Base-by-base conservation (phyloP, 2,329 filamentous ascomycete species). In the Hymenoscyphus albidus region DNA sequence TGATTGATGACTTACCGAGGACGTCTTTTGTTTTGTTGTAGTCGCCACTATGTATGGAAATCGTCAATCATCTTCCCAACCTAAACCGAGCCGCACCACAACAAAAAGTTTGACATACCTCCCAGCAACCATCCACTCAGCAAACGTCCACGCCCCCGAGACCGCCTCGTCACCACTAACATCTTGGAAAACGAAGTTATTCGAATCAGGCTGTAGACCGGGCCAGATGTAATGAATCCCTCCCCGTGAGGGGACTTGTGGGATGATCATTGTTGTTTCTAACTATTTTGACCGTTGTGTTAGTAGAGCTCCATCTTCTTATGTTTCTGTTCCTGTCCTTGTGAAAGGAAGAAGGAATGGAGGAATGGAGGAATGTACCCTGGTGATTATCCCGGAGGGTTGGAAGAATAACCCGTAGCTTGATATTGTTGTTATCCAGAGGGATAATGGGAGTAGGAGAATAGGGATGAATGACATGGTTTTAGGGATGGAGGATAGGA, bases 111-210 rank as follows among this genome's bases (percentile, higher is more conserved):
- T 5, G 12, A 51, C 51, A 58, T 18, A 58, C 59, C 51, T 51
- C 13, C 31, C 44, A 31, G 35, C 40, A 14, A 64, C 54, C 16
- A 14, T 27, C 59, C 63, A 64, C 27, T 61, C 63, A 2, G 63
- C 48, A 54, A 62, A 64, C 3, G 59, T 59, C 63, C 63, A 64
- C 12, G 39, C 38, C 14, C 63, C 54, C 27, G 12, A 12, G 0
- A 32, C 54, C 13, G n/a, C 10, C 9, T 61, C n/a, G 58, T 64
- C 63, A 10, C 63, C 63, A 18, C 12, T 40, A 7, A 62, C 54
- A 58, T 64, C 63, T 51, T 64, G 54, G 22, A 64, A 64, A 22
- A 64, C 63, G 31, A n/a, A 64, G 44, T 64, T 61, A 18, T 54
- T 42, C 54, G 48, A 2, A 10, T 16, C 35, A 1, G 59, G 59